Evolutionary conservation across 129 eudicot genomes (phyloP), one percentile per base, ranked within the genome.

Genomic region (Lonicera japonica): DNA sequence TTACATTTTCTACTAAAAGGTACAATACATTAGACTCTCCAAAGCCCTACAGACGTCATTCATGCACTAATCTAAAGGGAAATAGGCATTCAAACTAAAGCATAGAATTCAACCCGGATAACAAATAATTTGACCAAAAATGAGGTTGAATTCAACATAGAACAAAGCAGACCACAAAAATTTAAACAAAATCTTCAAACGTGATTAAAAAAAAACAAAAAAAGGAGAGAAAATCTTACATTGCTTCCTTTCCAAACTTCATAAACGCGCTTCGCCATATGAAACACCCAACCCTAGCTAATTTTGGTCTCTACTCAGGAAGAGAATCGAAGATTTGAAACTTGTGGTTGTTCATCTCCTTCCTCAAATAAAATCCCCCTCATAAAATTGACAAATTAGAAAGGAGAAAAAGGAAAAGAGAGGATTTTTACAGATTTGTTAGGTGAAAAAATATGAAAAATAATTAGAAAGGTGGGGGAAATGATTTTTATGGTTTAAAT

Each of bases 201-300:
- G 36, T 1, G 20, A 43, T 43, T 43, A 11, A 43, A 43, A 50
- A 50, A 17, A 50, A 1, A 14, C 13, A 54, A 59, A 47, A 14
- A 16, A 41, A n/a, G n/a, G n/a, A n/a, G 39, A 53, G 50, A 23
- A 68, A 84, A 71, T 74, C 95, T 86, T 69, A 90, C 97, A 79
- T 90, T 90, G 71, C 80, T 81, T 21, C 97, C 97, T 78, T 87
- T 87, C 97, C 97, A 90, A 39, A 70, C 88, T 77, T 87, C 73
- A 66, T 86, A 79, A 73, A 90, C 88, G 68, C 87, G 90, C 72
- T 86, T 83, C 29, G 90, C 91, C 97, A 89, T 89, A 48, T 36
- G 68, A 71, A 75, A 56, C n/a, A 64, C 70, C 72, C 41, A 65
- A 70, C 29, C 56, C 66, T 22, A 1, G 22, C 22, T 29, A 29